Base-by-base conservation (phyloP, 495 filamentous ascomycete genomes). In the Amniculicola lignicola region DNA sequence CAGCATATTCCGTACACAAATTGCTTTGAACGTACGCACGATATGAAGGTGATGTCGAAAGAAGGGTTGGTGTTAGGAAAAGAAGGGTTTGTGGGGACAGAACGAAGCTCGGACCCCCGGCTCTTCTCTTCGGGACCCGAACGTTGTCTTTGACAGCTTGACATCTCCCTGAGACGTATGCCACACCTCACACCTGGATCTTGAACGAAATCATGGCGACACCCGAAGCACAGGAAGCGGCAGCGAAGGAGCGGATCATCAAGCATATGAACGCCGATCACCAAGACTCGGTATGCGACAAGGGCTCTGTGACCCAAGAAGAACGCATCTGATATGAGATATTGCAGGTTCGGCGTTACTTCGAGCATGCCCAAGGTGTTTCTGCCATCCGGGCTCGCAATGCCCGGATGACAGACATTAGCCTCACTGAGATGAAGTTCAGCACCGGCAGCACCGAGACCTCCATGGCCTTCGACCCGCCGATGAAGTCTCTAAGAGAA, bases 231-330 rank as follows among this genome's bases (percentile, higher is more conserved):
- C 54, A 69, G 61, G 75, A 78, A 10, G 70, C 63, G 14, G 72
- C 76, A 4, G 61, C 72, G 55, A 86, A 83, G 54, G 52, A 75
- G 33, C 82, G 84, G 66, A 85, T 89, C 63, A 78, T 86, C 65
- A 74, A 76, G 24, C 88, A 93, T 75, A 90, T 93, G 87, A 91
- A 91, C 74, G 74, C 72, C 33, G 84, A 89, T 74, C 88, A 91
- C 71, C 68, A 70, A 59, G 74, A 77, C 58, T 85, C 86, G 24
- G 70, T 73, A 68, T n/a, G 61, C 4, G 14, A 28, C 25, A 58
- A 2, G 16, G 9, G 22, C 42, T 46, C 41, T 4, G 31, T 18
- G 2, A 18, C 6, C n/a, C n/a, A n/a, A n/a, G n/a, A 44, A 9
- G 35, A 12, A 14, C 3, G 14, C 7, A 9, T 12, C 16, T 9